phyloP scores from a whole-genome alignment of 805 yeast species.

The Wickerhamiella sorbophila region DNA sequence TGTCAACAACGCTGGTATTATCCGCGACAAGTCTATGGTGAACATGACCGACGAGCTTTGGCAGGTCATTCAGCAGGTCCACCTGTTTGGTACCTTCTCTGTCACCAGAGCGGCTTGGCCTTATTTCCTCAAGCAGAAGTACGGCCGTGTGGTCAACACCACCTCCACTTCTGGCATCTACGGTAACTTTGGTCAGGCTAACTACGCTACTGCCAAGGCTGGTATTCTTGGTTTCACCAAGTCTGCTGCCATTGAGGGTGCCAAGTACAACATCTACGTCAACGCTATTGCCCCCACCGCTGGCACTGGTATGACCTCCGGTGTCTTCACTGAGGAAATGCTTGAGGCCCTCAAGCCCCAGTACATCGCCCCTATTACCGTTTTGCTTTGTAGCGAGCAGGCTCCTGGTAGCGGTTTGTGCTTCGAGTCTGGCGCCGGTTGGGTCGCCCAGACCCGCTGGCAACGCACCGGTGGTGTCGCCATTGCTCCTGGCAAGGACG shows the following conservation, averaged over 20 bases:
- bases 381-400: constrained; percentile 60
- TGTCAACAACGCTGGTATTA: constrained; percentile 87
- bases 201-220: constrained; percentile 86
- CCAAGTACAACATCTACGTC: constrained; percentile 55
- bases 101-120: constrained; percentile 92
- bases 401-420: constrained; percentile 64
- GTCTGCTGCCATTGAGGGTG: constrained; percentile 86
- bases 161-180: constrained; percentile 94
- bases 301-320: constrained; percentile 91
- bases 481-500: constrained; percentile 29
- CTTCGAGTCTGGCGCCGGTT: constrained; percentile 92
- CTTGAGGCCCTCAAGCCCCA: constrained; percentile 72
- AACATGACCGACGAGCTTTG: constrained; percentile 79
- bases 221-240: constrained; percentile 75
- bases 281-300: constrained; percentile 94
- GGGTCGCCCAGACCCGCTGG: constrained; percentile 93
- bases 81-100: constrained; percentile 65
- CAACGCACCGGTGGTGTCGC: constrained; percentile 81
- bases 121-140: constrained; percentile 56
- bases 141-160: constrained; percentile 75
- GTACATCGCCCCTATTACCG: constrained; percentile 82
- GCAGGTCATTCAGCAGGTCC: constrained; percentile 68
- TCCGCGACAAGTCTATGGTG: constrained; percentile 74
- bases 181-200: constrained; percentile 96
- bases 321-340: constrained; percentile 69